Evolutionary conservation across 495 filamentous ascomycete genomes (phyloP).

Genomic region (Cercophora newfieldiana): DNA sequence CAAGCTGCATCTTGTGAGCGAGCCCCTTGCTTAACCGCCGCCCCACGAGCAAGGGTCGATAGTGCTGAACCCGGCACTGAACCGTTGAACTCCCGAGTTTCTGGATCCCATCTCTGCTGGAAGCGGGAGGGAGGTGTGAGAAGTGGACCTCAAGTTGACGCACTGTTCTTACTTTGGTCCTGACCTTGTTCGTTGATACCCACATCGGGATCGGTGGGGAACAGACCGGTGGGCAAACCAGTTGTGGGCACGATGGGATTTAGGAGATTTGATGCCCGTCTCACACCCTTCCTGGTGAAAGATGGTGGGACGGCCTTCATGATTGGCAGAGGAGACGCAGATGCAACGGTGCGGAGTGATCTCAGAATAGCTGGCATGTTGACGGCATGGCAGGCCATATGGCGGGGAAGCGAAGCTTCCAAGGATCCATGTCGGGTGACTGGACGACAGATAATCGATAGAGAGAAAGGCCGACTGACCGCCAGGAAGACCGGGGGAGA

Average conservation of each 20-base stretch:
- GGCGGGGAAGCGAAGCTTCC: background rate
- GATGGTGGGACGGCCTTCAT: background rate
- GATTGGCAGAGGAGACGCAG: slow-evolving; percentile 13
- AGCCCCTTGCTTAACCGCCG: slow-evolving; percentile 24
- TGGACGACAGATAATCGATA: slow-evolving; percentile 5
- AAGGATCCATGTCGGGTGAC: slow-evolving; percentile 1
- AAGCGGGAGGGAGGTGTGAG: background rate
- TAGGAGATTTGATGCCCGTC: background rate
- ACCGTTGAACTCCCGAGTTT: background rate
- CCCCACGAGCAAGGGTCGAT: background rate
- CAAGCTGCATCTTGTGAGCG: background rate
- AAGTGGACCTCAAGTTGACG: background rate
- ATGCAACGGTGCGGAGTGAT: slow-evolving; percentile 7
- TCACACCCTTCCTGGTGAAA: slow-evolving; percentile 3
- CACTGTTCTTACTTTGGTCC: slow-evolving; percentile 9
- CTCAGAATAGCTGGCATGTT: slow-evolving; percentile 14
- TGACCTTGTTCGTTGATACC: background rate
- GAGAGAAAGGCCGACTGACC: background rate
- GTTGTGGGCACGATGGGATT: background rate
- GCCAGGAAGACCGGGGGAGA: background rate
- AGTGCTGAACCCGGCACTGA: background rate
- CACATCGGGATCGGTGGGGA: background rate
- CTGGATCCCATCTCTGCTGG: background rate
- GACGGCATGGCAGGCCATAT: background rate
- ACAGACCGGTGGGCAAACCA: background rate